phyloP scores from a whole-genome alignment of 768 basidiomycete genomes.

The Mycena polygramma region DNA sequence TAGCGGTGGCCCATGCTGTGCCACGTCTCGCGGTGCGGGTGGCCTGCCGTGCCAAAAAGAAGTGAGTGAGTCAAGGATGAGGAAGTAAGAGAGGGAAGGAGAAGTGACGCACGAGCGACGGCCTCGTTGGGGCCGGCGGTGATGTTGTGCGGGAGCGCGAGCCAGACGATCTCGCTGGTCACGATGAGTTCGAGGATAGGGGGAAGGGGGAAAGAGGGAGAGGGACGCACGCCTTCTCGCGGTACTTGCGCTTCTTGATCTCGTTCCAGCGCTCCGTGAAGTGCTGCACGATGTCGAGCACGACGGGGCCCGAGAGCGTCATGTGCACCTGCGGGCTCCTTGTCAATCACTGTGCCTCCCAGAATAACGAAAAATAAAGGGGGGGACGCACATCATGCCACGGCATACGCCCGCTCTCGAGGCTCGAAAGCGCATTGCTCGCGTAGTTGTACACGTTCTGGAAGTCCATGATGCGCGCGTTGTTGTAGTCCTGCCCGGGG shows the following conservation, averaged over 20 bases:
- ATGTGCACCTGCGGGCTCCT: slow-evolving; percentile 76
- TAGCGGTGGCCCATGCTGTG: slow-evolving; percentile 68
- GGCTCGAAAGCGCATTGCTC: slow-evolving; percentile 70
- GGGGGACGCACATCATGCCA: slow-evolving; percentile 86
- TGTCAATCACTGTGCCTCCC: slow-evolving; percentile 5
- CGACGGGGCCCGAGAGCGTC: slow-evolving; percentile 84
- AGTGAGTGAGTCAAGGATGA: background rate
- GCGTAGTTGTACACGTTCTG: slow-evolving; percentile 84
- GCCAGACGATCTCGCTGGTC: slow-evolving; percentile 71
- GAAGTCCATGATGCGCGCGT: slow-evolving; percentile 89
- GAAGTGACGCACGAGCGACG: slow-evolving; percentile 57
- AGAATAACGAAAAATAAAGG: background rate
- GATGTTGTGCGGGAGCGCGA: slow-evolving; percentile 85
- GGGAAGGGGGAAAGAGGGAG: no score
- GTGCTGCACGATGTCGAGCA: slow-evolving; percentile 93
- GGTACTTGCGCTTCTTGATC: slow-evolving; percentile 81
- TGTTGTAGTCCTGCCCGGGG: slow-evolving; percentile 95
- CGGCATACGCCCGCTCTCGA: slow-evolving; percentile 86
- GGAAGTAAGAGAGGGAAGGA: background rate
- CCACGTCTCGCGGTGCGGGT: slow-evolving; percentile 79
- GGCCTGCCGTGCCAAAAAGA: slow-evolving; percentile 41
- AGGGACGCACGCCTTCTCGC: slow-evolving; percentile 23
- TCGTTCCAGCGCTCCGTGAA: slow-evolving; percentile 95
- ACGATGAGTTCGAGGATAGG: background rate
- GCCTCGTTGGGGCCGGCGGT: slow-evolving; percentile 73